Evolutionary conservation across 2,329 filamentous ascomycete species (phyloP).

Genomic region (Phaeosphaeria sp.): DNA sequence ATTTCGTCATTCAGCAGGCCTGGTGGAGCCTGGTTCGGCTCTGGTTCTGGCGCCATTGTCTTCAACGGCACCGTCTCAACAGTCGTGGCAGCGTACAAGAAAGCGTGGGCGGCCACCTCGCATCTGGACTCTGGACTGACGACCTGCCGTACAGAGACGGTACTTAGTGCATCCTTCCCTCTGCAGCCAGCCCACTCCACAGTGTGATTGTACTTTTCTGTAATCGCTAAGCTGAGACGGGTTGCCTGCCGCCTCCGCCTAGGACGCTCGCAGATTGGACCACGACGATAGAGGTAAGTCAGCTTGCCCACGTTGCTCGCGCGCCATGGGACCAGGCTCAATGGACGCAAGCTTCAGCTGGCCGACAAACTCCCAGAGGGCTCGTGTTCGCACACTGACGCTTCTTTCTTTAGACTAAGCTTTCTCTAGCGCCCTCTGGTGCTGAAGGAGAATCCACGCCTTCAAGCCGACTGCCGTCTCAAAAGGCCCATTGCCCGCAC

Average conservation of each 20-base stretch:
- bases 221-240: slow-evolving; percentile 1
- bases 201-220: background rate
- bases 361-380: slow-evolving; percentile 13
- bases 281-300: slow-evolving; percentile 3
- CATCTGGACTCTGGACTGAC: background rate
- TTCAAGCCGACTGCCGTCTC: slow-evolving; percentile 9
- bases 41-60: slow-evolving; percentile 28
- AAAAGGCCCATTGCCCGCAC: slow-evolving; percentile 19
- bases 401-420: slow-evolving; percentile 32
- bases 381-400: slow-evolving; percentile 29
- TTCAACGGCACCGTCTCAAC: slow-evolving; percentile 28
- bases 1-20: slow-evolving; percentile 29
- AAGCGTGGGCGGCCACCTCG: background rate
- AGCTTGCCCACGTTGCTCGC: slow-evolving; percentile 22
- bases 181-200: background rate
- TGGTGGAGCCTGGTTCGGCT: slow-evolving; percentile 29
- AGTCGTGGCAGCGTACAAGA: slow-evolving; percentile 11
- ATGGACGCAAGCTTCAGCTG: slow-evolving; percentile 28
- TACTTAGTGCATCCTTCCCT: background rate
- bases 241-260: background rate
- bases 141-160: background rate
- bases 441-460: slow-evolving; percentile 5
- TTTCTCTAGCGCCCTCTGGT: slow-evolving; percentile 27
- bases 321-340: slow-evolving; percentile 23
- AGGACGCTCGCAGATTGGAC: background rate